Conservation (phyloP, 202 grass and related monocot genomes). For the Dendrocalamus latiflorus region DNA sequence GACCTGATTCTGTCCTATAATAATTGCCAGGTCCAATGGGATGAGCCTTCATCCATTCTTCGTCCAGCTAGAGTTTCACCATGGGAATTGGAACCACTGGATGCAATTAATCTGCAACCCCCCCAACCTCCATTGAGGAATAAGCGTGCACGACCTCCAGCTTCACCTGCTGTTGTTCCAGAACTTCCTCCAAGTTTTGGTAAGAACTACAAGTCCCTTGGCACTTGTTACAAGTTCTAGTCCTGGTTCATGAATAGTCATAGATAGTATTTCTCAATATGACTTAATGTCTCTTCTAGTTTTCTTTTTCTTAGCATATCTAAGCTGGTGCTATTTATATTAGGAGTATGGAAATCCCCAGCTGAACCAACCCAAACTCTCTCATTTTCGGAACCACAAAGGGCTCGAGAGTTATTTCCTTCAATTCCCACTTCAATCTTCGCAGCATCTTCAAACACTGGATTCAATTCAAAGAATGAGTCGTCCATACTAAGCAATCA, state of each 20-base stretch:
- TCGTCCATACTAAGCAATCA: slow-evolving; percentile 32
- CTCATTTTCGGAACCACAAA: slow-evolving; percentile 58
- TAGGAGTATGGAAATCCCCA: slow-evolving; percentile 77
- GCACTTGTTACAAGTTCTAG: slow-evolving; percentile 2
- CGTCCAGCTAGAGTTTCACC: slow-evolving; percentile 79
- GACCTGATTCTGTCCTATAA: slow-evolving; percentile 22
- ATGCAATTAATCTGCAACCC: slow-evolving; percentile 39
- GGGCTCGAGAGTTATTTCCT: slow-evolving; percentile 41
- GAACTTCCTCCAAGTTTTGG: slow-evolving; percentile 53
- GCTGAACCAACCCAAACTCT: slow-evolving; percentile 45
- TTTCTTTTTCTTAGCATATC: slow-evolving; percentile 6
- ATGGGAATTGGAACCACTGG: slow-evolving; percentile 85
- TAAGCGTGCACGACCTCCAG: slow-evolving; percentile 60
- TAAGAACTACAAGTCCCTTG: slow-evolving; percentile 23
- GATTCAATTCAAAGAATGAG: slow-evolving; percentile 44
- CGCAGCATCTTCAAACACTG: slow-evolving; percentile 40
- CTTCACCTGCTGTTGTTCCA: slow-evolving; percentile 45
- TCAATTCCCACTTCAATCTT: slow-evolving; percentile 37
- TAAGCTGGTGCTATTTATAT: slow-evolving; percentile 28
- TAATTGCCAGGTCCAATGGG: slow-evolving; percentile 88
- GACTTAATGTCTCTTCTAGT: neutral
- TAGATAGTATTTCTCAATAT: slow-evolving; percentile 7
- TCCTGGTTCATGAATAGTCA: neutral
- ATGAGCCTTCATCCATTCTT: slow-evolving; percentile 77
- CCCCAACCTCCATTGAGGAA: slow-evolving; percentile 50